A percentile compares a stretch with the other conserved stretches of the same genome.
Conservation (phyloP, 305 asterid genomes). For the Fraxinus nigra region DNA sequence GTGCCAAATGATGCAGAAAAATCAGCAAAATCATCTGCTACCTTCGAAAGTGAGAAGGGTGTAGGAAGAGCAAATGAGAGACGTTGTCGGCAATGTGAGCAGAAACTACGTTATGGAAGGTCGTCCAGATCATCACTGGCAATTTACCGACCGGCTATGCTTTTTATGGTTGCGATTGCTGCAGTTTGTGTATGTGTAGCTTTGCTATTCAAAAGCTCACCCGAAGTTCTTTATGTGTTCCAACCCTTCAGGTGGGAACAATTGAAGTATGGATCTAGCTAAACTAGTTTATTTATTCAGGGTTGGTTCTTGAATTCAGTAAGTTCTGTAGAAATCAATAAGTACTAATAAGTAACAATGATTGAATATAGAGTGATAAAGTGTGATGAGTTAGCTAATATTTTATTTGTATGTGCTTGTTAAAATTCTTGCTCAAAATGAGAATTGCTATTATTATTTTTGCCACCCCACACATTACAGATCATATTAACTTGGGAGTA, state of each 20-base stretch:
- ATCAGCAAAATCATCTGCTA: conserved; percentile 21
- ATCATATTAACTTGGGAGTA: not conserved
- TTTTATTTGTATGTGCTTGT: not conserved
- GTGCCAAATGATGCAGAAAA: conserved; percentile 13
- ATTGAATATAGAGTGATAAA: not conserved
- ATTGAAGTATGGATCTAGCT: conserved; percentile 64
- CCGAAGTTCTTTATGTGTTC: conserved; percentile 47
- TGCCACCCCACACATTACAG: not conserved
- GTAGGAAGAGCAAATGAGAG: not conserved
- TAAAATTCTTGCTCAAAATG: not conserved
- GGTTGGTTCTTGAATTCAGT: not conserved
- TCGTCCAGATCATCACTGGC: conserved; percentile 44
- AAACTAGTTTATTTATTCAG: not conserved
- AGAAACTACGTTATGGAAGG: conserved; percentile 41
- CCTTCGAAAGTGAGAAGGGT: conserved; percentile 45
- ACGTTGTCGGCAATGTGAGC: conserved; percentile 50
- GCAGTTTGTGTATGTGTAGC: conserved; percentile 84
- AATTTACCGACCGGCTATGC: conserved; percentile 78
- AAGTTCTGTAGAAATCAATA: not conserved
- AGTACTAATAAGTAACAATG: not conserved
- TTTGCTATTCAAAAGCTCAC: conserved; percentile 77
- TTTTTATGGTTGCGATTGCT: conserved; percentile 77
- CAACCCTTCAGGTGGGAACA: conserved; percentile 83
- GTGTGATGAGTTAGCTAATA: not conserved
- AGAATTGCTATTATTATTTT: not conserved